These are phyloP conservation scores for Xylariaceae sp. DNA, from an alignment of 2,329 filamentous ascomycete genomes.

Conservation along the genomic window DNA sequence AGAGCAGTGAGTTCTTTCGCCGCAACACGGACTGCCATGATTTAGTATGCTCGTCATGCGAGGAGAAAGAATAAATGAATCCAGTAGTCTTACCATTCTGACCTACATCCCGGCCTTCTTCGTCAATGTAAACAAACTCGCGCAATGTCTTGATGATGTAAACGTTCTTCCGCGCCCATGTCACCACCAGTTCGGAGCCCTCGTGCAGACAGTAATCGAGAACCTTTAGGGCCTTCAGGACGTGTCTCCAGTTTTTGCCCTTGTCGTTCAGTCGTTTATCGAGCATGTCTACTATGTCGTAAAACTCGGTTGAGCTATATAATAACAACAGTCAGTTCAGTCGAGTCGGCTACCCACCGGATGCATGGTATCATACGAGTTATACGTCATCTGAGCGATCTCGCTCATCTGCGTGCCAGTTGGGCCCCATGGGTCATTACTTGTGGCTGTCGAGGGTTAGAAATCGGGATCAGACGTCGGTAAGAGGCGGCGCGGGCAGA, in stretches of 20 bases:
- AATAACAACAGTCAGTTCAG: conserved; percentile 18
- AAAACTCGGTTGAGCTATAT: conserved; percentile 85
- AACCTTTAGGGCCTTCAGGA: conserved; percentile 94
- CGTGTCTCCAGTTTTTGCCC: conserved; percentile 98
- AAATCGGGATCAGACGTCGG: conserved; percentile 27
- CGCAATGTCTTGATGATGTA: conserved; percentile 98
- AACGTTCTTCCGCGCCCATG: conserved; percentile 95
- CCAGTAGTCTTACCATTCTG: conserved; percentile 70
- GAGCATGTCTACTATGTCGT: conserved; percentile 99
- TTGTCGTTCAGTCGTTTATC: conserved; percentile 98
- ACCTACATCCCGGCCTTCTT: conserved; percentile 90
- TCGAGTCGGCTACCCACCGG: neutral
- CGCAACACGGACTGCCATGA: conserved; percentile 74
- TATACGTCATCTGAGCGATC: conserved; percentile 96
- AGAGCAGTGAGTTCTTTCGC: conserved; percentile 93
- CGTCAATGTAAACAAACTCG: conserved; percentile 94
- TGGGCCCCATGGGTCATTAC: conserved; percentile 97
- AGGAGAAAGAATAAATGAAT: neutral
- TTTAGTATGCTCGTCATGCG: conserved; percentile 29
- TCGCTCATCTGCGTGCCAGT: conserved; percentile 98
- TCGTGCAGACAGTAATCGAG: conserved; percentile 97
- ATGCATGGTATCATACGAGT: conserved; percentile 60
- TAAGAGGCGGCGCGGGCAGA: conserved; percentile 9
- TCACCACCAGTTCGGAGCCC: conserved; percentile 91
- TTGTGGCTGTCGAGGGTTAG: conserved; percentile 65